phyloP scores from a whole-genome alignment of 257 asterid species.

The Eustoma russellianum region DNA sequence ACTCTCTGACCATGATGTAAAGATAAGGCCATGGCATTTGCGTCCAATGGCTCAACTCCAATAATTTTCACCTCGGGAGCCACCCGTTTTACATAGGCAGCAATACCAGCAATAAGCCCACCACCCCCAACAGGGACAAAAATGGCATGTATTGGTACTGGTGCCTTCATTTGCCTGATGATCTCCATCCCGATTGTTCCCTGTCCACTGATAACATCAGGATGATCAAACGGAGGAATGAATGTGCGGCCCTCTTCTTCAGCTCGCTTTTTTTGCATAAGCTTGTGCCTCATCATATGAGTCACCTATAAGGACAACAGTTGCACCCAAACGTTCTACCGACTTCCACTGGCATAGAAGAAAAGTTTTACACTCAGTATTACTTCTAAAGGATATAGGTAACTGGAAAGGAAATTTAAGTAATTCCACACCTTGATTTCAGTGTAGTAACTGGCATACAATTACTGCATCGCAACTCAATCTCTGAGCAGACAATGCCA shows the following conservation, averaged over 20 bases:
- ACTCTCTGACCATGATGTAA: constrained; percentile 71
- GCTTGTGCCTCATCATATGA: constrained; percentile 90
- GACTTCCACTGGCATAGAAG: constrained; percentile 58
- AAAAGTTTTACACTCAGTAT: neutral
- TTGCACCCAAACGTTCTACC: constrained; percentile 80
- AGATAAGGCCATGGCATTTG: constrained; percentile 91
- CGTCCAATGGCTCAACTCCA: constrained; percentile 93
- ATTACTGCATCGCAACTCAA: constrained; percentile 69
- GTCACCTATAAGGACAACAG: constrained; percentile 83
- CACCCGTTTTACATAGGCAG: constrained; percentile 88
- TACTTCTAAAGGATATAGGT: neutral
- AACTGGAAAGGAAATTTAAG: neutral
- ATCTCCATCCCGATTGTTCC: constrained; percentile 98
- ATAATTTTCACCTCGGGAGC: constrained; percentile 75
- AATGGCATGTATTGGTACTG: constrained; percentile 57
- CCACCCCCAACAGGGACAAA: constrained; percentile 99
- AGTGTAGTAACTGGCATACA: constrained; percentile 91
- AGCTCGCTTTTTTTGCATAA: constrained; percentile 65
- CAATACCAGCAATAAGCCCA: constrained; percentile 95
- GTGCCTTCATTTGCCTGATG: constrained; percentile 49
- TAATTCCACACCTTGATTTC: constrained; percentile 67
- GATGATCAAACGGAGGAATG: constrained; percentile 96
- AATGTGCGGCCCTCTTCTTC: constrained; percentile 61
- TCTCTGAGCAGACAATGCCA: constrained; percentile 68
- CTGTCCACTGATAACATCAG: constrained; percentile 85